These are phyloP conservation scores for Vigna unguiculata DNA, from an alignment of 306 rosid genomes.

Conservation along the genomic window DNA sequence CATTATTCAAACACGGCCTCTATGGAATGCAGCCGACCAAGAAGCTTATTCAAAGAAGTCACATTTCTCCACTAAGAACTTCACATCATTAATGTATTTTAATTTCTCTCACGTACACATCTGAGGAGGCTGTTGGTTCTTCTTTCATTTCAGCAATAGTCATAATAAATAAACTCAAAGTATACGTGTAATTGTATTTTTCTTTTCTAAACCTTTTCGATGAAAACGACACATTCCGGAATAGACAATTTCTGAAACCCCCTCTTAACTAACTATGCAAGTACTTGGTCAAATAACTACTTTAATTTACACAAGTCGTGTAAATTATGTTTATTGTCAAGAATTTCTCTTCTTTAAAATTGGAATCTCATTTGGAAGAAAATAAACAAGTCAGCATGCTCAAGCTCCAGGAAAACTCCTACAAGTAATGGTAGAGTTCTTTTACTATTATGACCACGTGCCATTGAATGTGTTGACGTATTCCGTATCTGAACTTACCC, in stretches of 20 bases:
- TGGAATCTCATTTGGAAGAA: background rate
- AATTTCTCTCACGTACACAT: background rate
- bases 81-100: conserved; percentile 26
- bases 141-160: conserved; percentile 23
- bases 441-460: conserved; percentile 3
- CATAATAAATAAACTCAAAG: conserved; percentile 17
- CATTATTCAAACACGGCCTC: conserved; percentile 35
- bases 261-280: conserved; percentile 1
- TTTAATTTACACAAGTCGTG: conserved; percentile 5
- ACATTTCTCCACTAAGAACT: background rate
- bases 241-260: conserved; percentile 24
- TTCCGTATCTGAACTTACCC: conserved; percentile 31
- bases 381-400: background rate
- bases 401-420: conserved; percentile 15
- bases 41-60: conserved; percentile 30
- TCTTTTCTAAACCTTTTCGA: background rate
- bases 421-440: conserved; percentile 3
- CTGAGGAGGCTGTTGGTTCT: conserved; percentile 10
- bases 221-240: background rate
- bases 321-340: background rate
- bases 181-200: background rate
- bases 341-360: background rate
- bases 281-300: background rate
- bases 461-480: background rate
- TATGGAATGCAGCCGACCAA: conserved; percentile 24